Base-by-base conservation (phyloP, 1,139 yeast species). In the Scheffersomyces insectosa region DNA sequence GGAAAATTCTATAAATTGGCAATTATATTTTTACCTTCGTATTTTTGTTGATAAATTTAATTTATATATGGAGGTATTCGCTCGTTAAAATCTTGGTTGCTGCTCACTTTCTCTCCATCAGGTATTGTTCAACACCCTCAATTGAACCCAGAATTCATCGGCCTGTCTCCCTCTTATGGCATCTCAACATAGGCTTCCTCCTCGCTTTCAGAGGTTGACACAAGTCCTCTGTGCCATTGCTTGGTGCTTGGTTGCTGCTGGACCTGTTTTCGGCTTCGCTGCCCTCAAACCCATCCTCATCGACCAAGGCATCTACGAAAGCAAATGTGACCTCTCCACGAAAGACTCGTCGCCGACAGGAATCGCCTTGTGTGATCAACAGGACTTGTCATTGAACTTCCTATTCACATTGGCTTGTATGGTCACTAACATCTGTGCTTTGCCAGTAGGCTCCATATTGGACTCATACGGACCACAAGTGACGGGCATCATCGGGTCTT, bases 251-350 rank as follows among this genome's bases (percentile, higher is more conserved):
- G 70, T 89, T 33, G 91, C 96, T 2, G 97, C 97, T 0, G 98
- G 97, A 2, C 90, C 95, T 1, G 85, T 90, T 9, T 91, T 91
- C 71, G 96, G 97, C 1, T 91, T 90, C 68, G 97, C 97, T 14
- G 97, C 97, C 3, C 69, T 91, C 42, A 91, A 91, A 59, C 95
- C 96, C 4, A 79, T 90, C 3, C 70, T 91, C 38, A 79, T 88
- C 23, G 63, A 72, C 8, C 91, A 90, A 60, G 89, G 90, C 2
- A 82, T 90, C n/a, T 91, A 91, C 57, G 63, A 73, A 28, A 78
- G 80, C 10, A 62, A 69, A 16, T 91, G 97, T 63, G 60, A 59
- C 13, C 63, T 41, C 47, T 52, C 39, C 20, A 36, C 47, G 23
- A 38, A 56, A 2, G 41, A 38, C 14, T 47, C 45, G 12, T 51